These are phyloP conservation scores for Paecilomyces sp. DNA, from an alignment of 2,329 filamentous ascomycete genomes.

Conservation along the genomic window DNA sequence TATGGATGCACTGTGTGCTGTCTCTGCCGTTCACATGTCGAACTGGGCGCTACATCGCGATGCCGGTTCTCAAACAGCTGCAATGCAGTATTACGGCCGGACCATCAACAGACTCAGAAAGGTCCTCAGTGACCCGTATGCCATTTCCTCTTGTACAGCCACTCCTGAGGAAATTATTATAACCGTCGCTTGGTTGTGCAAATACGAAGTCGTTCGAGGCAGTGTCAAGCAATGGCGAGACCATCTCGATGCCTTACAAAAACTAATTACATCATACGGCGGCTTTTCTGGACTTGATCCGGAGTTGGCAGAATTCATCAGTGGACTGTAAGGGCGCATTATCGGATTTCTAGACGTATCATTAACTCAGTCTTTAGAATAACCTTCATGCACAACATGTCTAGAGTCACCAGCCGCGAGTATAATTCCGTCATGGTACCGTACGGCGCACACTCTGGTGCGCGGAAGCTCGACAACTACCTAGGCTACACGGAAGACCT, in stretches of 20 bases:
- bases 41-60: slow-evolving; percentile 20
- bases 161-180: slow-evolving; percentile 24
- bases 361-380: slow-evolving; percentile 14
- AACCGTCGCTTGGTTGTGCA: slow-evolving; percentile 29
- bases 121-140: slow-evolving; percentile 13
- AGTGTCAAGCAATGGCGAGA: slow-evolving; percentile 31
- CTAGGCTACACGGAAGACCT: slow-evolving; percentile 31
- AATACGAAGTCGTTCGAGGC: slow-evolving; percentile 31
- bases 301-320: slow-evolving; percentile 24
- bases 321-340: slow-evolving; percentile 21
- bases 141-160: slow-evolving; percentile 4
- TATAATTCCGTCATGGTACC: slow-evolving; percentile 11
- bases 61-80: slow-evolving; percentile 18
- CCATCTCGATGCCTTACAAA: slow-evolving; percentile 28
- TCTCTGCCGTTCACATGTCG: slow-evolving; percentile 29
- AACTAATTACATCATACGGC: slow-evolving; percentile 24
- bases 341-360: background rate
- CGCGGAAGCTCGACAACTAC: slow-evolving; percentile 28
- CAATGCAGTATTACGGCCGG: slow-evolving; percentile 25
- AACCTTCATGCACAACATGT: slow-evolving; percentile 27
- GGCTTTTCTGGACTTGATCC: slow-evolving; percentile 21
- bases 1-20: slow-evolving; percentile 30
- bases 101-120: slow-evolving; percentile 25
- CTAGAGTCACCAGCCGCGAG: slow-evolving; percentile 25
- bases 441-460: slow-evolving; percentile 14